Evolutionary conservation across 208 protist genomes (phyloP), one percentile per base, ranked within the genome.

Genomic region (Acanthamoeba castellanii): DNA sequence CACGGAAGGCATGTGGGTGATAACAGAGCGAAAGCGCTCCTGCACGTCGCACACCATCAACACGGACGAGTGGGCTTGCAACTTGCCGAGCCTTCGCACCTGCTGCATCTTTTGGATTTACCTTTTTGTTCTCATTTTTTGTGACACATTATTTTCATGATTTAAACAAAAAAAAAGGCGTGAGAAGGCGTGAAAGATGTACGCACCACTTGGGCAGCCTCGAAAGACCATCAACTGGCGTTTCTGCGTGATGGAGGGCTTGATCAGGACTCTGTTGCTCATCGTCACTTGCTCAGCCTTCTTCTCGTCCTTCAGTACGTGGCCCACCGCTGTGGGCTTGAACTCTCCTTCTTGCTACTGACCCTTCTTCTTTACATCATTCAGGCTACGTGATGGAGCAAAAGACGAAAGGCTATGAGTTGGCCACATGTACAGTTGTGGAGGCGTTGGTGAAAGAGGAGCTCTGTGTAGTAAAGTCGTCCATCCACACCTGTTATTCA

Each of bases 1-100:
- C 22, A 92, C 85, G 4, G 85, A 92, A 18, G 85, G 85, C 85
- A 92, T 92, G 59, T 92, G 85, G 59, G 59, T 27, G 37, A 92
- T 92, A 14, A 92, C 32, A 6, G 55, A 18, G 66, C 85, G 85
- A 50, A 92, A 92, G 32, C 85, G 55, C 42, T 92, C 85, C 34
- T 92, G 85, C 0, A 92, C 59, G 42, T 92, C 85, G 37, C 85
- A 92, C n/a, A 92, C 59, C 55, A 92, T 50, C 59, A 92, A n/a
- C n/a, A 92, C 59, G 32, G 59, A 76, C 20, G 55, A 59, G 34
- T 92, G 32, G 16, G 85, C 27, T 22, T 92, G 55, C n/a, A 92
- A 18, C 61, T 55, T 92, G 0, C 85, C 85, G 16, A 92, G 27
- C 61, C 64, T 92, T 27, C 85, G 55, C 45, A 34, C 32, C 27